phyloP scores from a whole-genome alignment of 495 filamentous ascomycete genomes.

The Parathielavia hyrcaniae region DNA sequence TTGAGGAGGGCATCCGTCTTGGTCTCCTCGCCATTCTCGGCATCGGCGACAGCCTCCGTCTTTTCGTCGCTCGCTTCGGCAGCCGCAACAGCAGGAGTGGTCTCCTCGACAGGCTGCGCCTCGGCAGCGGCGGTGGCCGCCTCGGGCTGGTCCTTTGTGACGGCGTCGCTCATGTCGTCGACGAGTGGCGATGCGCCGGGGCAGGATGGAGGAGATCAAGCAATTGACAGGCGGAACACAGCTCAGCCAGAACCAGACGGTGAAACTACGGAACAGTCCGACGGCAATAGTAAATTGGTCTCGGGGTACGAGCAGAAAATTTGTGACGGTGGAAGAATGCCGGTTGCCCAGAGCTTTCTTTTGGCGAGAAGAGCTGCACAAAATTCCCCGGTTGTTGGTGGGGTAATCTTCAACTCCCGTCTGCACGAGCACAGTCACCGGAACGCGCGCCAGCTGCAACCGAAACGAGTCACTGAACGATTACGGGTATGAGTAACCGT shows the following conservation, averaged over 20 bases:
- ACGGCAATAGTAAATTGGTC: background rate
- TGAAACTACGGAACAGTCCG: background rate
- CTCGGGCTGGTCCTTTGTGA: slow-evolving; percentile 23
- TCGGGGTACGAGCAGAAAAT: slow-evolving; percentile 2
- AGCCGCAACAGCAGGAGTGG: slow-evolving; percentile 17
- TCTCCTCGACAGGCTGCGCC: slow-evolving; percentile 18
- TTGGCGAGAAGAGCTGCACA: slow-evolving; percentile 11
- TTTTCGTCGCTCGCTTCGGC: slow-evolving; percentile 17
- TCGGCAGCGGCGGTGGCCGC: slow-evolving; percentile 20
- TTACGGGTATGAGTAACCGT: background rate
- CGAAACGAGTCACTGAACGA: slow-evolving; percentile 1
- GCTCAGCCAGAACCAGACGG: background rate
- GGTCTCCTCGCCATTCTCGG: slow-evolving; percentile 21
- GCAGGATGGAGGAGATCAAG: background rate
- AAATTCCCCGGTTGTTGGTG: slow-evolving; percentile 27
- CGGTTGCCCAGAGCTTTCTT: background rate
- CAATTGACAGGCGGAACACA: background rate
- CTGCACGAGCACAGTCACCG: slow-evolving; percentile 9
- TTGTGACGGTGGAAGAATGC: background rate
- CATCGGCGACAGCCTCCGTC: slow-evolving; percentile 16
- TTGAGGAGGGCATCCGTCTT: slow-evolving; percentile 17
- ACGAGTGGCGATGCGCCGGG: slow-evolving; percentile 10
- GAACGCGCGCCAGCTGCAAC: background rate
- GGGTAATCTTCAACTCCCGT: slow-evolving; percentile 16
- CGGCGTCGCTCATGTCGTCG: slow-evolving; percentile 30